These are phyloP conservation scores for Metarhizium sp. DNA, from an alignment of 2,329 filamentous ascomycete species.

Conservation along the genomic window DNA sequence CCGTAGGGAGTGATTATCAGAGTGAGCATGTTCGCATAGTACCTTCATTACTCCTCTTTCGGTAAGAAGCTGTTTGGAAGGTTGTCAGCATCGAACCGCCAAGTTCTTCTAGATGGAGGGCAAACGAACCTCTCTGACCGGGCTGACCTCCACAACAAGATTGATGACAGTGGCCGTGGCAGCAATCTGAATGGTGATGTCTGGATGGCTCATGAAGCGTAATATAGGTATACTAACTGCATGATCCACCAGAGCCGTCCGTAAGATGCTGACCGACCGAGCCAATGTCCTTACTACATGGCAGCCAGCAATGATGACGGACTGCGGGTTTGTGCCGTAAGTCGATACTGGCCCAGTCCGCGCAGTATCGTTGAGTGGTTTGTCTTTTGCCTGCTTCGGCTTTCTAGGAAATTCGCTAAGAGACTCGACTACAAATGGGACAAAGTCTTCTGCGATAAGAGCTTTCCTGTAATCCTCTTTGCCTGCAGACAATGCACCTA, in stretches of 20 bases:
- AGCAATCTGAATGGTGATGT: slow-evolving; percentile 74
- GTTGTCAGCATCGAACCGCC: slow-evolving; percentile 11
- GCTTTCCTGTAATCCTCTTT: slow-evolving; percentile 78
- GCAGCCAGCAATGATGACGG: slow-evolving; percentile 78
- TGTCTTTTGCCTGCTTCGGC: slow-evolving; percentile 32
- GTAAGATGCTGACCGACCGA: slow-evolving; percentile 71
- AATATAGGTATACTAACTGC: slow-evolving; percentile 72
- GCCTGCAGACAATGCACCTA: slow-evolving; percentile 72
- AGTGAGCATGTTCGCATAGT: slow-evolving; percentile 77
- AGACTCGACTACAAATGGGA: slow-evolving; percentile 77
- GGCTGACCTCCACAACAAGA: slow-evolving; percentile 78
- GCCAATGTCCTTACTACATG: slow-evolving; percentile 73
- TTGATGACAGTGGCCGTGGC: slow-evolving; percentile 81
- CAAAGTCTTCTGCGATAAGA: slow-evolving; percentile 71
- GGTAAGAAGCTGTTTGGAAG: slow-evolving; percentile 51
- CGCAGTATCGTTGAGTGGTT: slow-evolving; percentile 22
- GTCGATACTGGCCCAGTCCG: slow-evolving; percentile 26
- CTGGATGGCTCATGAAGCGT: slow-evolving; percentile 61
- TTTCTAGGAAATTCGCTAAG: slow-evolving; percentile 49
- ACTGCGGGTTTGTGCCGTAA: slow-evolving; percentile 64
- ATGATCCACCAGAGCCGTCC: slow-evolving; percentile 81
- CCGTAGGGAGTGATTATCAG: slow-evolving; percentile 66
- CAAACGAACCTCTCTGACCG: slow-evolving; percentile 65
- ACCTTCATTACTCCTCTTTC: slow-evolving; percentile 65
- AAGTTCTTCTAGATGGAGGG: slow-evolving; percentile 8